Base-by-base conservation (phyloP, 495 filamentous ascomycete genomes). In the Lasiosphaeris hirsuta region DNA sequence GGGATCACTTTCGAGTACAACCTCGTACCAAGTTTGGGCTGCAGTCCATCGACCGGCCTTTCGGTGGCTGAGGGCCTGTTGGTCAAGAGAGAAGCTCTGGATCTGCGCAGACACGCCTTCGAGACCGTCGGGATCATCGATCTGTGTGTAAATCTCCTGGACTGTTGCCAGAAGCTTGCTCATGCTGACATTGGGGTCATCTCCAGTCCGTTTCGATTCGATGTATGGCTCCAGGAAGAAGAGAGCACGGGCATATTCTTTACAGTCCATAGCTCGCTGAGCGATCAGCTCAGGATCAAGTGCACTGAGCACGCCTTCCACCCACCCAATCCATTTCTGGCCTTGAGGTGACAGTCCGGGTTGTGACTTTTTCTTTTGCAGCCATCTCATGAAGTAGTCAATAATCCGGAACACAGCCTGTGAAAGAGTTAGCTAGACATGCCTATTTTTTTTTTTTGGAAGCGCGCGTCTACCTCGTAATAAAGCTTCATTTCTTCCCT, bases 11-110 rank as follows among this genome's bases (percentile, higher is more conserved):
- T 85, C 86, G 38, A 96, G 81, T 57, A 88, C 84, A 37, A 95
- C 79, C 67, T 97, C 92, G 70, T 97, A 97, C 94, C 94, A 99
- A 62, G 88, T 94, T 74, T 97, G 93, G 42, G 90, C 95, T 48
- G 94, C 90, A n/a, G 90, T 89, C 94, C 92, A 99, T 67, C 92
- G 81, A n/a, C 92, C 93, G 37, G 90, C 89, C 66, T 95, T 97
- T 37, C 86, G 83, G 68, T 97, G 92, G 61, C 92, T 91, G 50
- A 96, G 76, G 36, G 96, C 84, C 63, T 99, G 92, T 65, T 97
- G 92, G 44, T 96, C 89, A 51, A 96, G 83, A 56, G 92, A 86
- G 15, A 97, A 76, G 9, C 87, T 84, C 49, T 87, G 85, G 19
- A 97, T 71, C 65, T 94, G 85, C 5, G 88, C 84, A 9, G 93